Base-by-base conservation (phyloP, 225 moss, liverwort and hornwort species). In the Straminergon stramineum region DNA sequence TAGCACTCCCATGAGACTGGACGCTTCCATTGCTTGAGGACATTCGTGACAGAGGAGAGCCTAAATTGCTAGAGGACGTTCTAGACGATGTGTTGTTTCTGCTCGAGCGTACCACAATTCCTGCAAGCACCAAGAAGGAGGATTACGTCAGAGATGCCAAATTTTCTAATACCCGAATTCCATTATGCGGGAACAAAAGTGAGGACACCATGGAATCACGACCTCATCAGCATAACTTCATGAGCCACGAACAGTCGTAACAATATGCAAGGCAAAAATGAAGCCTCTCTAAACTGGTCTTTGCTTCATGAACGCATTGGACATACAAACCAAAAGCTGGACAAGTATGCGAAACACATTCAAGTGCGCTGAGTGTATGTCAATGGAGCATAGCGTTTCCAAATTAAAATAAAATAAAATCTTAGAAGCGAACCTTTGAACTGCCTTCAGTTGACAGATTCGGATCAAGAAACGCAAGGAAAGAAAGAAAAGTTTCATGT, bases 21-120 rank as follows among this genome's bases (percentile, higher is more conserved):
- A 60, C 81, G 64, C 90, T 90, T 64, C 88, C 89, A 84, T 84
- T 81, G 79, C 79, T 91, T 19, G 92, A 90, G 15, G 83, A 79
- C 56, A 65, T 80, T 53, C 89, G 64, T 43, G 84, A 83, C 64
- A 83, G 41, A 24, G 88, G 88, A 73, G 74, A 24, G 39, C 67
- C 63, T 81, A 70, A 71, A 73, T 53, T 85, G 53, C 88, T 84
- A 62, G 68, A 82, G 51, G 87, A 41, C 65, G 85, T 45, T 84
- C 89, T 91, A 24, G 91, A 87, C 31, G 90, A 61, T 55, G 86
- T 66, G 83, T 48, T 85, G 79, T 57, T 88, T 86, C 86, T 91
- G 68, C 78, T 85, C 67, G 89, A 81, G 57, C 71, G 89, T 17
- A 58, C 75, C n/a, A 68, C 69, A 63, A 81, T 61, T 80, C 85